Conservation (phyloP, 2,329 filamentous ascomycete species). For the Alternaria longipes region DNA sequence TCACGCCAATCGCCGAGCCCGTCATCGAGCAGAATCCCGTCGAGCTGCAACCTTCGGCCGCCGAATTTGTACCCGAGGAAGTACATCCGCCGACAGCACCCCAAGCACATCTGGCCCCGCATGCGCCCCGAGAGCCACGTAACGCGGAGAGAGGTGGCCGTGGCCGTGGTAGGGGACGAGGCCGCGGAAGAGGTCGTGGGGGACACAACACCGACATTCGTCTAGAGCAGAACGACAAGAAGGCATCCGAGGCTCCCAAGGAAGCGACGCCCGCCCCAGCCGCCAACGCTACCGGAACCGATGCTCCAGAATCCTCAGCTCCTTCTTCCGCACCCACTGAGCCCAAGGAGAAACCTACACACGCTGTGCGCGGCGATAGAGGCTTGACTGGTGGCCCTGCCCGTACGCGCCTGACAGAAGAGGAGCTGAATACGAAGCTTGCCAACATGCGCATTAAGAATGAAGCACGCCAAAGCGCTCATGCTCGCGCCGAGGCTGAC, state of each 20-base stretch:
- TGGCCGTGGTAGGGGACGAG: constrained; percentile 37
- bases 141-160: constrained; percentile 41
- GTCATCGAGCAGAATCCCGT: constrained; percentile 47
- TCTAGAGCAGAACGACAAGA: constrained; percentile 24
- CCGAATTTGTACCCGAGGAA: constrained; percentile 33
- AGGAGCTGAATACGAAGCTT: constrained; percentile 68
- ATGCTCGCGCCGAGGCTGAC: constrained; percentile 74
- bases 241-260: constrained; percentile 27
- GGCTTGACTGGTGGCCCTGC: constrained; percentile 45
- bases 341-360: constrained; percentile 35
- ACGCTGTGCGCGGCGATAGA: constrained; percentile 47
- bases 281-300: constrained; percentile 12
- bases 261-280: constrained; percentile 32
- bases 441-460: constrained; percentile 70
- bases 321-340: constrained; percentile 30
- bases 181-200: constrained; percentile 35
- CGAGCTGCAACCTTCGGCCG: constrained; percentile 28
- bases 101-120: constrained; percentile 32
- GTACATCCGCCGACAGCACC: constrained; percentile 28
- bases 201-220: constrained; percentile 26
- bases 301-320: constrained; percentile 21
- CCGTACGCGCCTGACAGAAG: constrained; percentile 64
- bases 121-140: constrained; percentile 38
- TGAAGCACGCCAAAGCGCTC: constrained; percentile 66
- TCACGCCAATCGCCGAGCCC: constrained; percentile 57